These are phyloP conservation scores for Noccaea bulbosa DNA, from an alignment of 345 rosid genomes.

Conservation along the genomic window DNA sequence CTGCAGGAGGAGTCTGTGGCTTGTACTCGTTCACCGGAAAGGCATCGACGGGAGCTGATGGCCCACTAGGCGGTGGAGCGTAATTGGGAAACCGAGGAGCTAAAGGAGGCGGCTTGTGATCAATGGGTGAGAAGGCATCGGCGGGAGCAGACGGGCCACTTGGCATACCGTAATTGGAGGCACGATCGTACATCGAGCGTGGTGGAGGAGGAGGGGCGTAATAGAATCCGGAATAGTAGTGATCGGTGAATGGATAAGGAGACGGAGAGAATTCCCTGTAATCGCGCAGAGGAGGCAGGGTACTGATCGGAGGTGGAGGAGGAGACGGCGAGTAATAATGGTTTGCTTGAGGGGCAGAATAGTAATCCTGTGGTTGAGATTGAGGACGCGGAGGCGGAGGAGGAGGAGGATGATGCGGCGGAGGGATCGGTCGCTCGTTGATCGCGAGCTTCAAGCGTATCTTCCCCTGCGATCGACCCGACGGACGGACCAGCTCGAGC, in stretches of 20 bases:
- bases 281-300: constrained; percentile 46
- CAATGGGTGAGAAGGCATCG: constrained; percentile 47
- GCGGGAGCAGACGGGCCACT: constrained; percentile 58
- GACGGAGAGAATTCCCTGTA: constrained; percentile 50
- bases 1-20: constrained; percentile 43
- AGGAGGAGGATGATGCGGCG: constrained; percentile 44
- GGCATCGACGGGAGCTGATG: constrained; percentile 59
- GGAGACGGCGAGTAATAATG: constrained; percentile 55
- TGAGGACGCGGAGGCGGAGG: constrained; percentile 51
- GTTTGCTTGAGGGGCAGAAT: constrained; percentile 44
- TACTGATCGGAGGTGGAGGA: constrained; percentile 37
- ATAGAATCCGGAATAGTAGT: constrained; percentile 51
- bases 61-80: constrained; percentile 42
- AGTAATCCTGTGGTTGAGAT: constrained; percentile 47
- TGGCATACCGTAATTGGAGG: constrained; percentile 41
- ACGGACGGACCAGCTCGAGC: constrained; percentile 64
- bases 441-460: constrained; percentile 52
- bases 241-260: constrained; percentile 43
- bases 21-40: constrained; percentile 48
- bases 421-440: constrained; percentile 50
- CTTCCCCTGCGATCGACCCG: constrained; percentile 71
- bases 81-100: constrained; percentile 41
- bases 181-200: constrained; percentile 49
- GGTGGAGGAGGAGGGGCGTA: constrained; percentile 54
- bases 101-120: constrained; percentile 46